A percentile compares a stretch with the other conserved stretches of the same genome.
phyloP scores from a whole-genome alignment of 345 rosid species.

The Moricandia arvensis region DNA sequence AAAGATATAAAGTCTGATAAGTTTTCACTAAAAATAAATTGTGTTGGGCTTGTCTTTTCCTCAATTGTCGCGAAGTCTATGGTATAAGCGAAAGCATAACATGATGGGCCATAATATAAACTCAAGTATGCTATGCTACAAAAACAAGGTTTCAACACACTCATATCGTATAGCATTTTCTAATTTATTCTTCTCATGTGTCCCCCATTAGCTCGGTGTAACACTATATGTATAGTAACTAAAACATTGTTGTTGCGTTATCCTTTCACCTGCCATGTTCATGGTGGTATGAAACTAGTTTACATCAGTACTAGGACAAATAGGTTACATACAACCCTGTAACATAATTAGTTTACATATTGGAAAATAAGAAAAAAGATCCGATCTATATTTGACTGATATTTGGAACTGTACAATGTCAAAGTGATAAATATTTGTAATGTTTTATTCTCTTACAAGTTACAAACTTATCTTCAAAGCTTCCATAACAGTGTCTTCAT shows the following conservation, averaged over 20 bases:
- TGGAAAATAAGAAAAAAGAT: no score
- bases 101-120: conserved; percentile 28
- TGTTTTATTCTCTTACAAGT: not conserved
- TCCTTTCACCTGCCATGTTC: not conserved
- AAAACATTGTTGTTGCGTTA: not conserved
- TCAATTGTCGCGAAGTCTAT: conserved; percentile 28
- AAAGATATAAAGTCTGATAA: not conserved
- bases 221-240: not conserved
- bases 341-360: no score
- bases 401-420: not conserved
- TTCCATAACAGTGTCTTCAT: not conserved
- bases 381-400: not conserved
- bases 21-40: not conserved
- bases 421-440: not conserved
- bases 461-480: not conserved
- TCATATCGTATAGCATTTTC: conserved; percentile 21
- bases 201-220: conserved; percentile 24
- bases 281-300: not conserved
- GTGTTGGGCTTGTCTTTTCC: conserved; percentile 34
- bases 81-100: conserved; percentile 23
- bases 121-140: conserved; percentile 30
- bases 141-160: conserved; percentile 33
- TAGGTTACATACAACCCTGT: no score
- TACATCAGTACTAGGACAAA: no score
- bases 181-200: conserved; percentile 27